A percentile compares a stretch with the other conserved stretches of the same genome.
These are phyloP conservation scores for Alisma plantagoaquatica DNA, from an alignment of 106 monocot species.

Conservation along the genomic window DNA sequence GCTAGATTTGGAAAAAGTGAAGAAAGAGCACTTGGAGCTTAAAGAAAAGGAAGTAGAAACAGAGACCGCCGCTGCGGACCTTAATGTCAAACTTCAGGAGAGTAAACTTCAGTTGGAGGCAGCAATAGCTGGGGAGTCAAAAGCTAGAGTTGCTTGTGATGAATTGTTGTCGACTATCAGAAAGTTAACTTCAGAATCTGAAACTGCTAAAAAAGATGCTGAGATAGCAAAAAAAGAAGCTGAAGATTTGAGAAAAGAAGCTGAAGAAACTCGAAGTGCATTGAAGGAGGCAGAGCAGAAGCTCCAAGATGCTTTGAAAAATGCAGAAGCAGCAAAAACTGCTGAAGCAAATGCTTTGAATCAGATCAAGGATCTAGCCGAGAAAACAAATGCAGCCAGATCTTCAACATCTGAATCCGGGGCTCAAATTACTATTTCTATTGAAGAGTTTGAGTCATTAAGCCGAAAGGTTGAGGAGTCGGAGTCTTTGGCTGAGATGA, in stretches of 20 bases:
- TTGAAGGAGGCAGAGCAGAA: conserved; percentile 52
- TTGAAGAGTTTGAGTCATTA: conserved; percentile 53
- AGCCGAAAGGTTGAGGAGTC: conserved; percentile 50
- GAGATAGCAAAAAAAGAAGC: conserved; percentile 55
- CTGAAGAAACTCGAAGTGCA: conserved; percentile 28
- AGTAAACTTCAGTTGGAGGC: conserved; percentile 57
- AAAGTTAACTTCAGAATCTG: conserved; percentile 46
- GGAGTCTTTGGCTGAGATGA: conserved; percentile 58
- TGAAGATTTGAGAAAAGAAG: conserved; percentile 35
- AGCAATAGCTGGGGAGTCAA: conserved; percentile 35
- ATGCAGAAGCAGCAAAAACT: conserved; percentile 59
- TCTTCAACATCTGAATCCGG: conserved; percentile 57
- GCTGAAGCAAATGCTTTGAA: conserved; percentile 51
- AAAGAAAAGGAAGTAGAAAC: conserved; percentile 61
- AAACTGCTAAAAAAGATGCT: conserved; percentile 37
- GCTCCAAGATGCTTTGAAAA: conserved; percentile 43
- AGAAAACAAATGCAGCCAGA: conserved; percentile 27
- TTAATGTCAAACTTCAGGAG: conserved; percentile 53
- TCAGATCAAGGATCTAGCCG: conserved; percentile 47
- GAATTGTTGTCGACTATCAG: conserved; percentile 50
- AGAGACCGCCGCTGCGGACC: conserved; percentile 31
- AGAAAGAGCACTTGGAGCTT: conserved; percentile 52
- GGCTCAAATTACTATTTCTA: conserved; percentile 55
- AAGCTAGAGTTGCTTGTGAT: conserved; percentile 27
- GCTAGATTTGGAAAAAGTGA: conserved; percentile 45